A percentile compares a stretch with the other conserved stretches of the same genome.
Evolutionary conservation across 495 filamentous ascomycete species (phyloP).

Genomic region (Parathielavia hyrcaniae): DNA sequence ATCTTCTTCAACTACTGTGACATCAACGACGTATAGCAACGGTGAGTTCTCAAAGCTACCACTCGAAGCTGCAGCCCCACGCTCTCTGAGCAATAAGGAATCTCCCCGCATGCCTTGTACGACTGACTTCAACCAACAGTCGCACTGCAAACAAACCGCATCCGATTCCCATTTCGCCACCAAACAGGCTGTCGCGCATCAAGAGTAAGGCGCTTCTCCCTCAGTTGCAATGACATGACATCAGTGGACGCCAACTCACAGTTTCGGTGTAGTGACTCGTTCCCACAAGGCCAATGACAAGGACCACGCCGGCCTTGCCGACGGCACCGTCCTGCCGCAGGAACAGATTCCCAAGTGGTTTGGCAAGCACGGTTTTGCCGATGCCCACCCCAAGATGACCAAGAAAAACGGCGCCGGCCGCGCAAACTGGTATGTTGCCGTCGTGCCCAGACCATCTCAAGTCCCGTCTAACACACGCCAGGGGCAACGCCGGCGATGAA

Average conservation of each 20-base stretch:
- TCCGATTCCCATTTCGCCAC: neutral
- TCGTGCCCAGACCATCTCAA: neutral
- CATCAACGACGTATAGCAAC: constrained; percentile 1
- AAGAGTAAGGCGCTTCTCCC: constrained; percentile 25
- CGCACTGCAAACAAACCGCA: neutral
- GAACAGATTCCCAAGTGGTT: constrained; percentile 86
- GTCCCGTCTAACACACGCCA: constrained; percentile 28
- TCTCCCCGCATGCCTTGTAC: constrained; percentile 18
- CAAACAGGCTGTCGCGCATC: constrained; percentile 13
- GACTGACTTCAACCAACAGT: constrained; percentile 11
- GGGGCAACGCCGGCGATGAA: constrained; percentile 81
- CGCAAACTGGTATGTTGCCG: constrained; percentile 70
- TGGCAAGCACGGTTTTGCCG: constrained; percentile 75
- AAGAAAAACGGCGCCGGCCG: constrained; percentile 95
- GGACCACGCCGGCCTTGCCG: constrained; percentile 64
- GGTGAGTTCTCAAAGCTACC: neutral
- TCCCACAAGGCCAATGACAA: constrained; percentile 89
- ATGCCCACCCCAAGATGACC: constrained; percentile 79
- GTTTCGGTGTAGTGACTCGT: constrained; percentile 66
- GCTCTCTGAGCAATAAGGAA: neutral
- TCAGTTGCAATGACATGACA: constrained; percentile 13
- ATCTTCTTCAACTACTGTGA: constrained; percentile 1
- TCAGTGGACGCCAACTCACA: constrained; percentile 17
- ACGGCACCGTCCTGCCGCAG: constrained; percentile 55
- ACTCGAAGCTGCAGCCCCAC: neutral